phyloP scores from a whole-genome alignment of 2,329 filamentous ascomycete genomes.

The Didymella keratinophila region DNA sequence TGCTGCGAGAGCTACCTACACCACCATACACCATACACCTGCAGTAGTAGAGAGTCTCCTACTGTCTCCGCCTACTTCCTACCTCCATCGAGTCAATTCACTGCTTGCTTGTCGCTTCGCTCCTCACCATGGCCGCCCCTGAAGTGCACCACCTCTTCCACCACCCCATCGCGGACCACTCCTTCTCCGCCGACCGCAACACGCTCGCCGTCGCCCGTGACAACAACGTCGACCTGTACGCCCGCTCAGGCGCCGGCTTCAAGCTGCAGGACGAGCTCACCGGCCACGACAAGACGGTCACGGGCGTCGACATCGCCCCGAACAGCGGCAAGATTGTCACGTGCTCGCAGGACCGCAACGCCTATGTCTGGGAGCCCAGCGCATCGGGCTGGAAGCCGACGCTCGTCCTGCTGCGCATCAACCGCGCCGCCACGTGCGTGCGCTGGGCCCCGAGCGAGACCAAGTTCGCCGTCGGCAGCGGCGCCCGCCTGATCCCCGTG shows the following conservation, averaged over 20 bases:
- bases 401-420: constrained; percentile 94
- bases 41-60: constrained; percentile 1
- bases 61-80: neutral
- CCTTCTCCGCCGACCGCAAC: constrained; percentile 90
- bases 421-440: constrained; percentile 93
- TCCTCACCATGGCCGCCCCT: constrained; percentile 79
- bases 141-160: constrained; percentile 98
- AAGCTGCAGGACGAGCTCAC: constrained; percentile 90
- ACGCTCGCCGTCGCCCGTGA: constrained; percentile 92
- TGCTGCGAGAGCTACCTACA: neutral
- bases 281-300: constrained; percentile 96
- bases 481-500: constrained; percentile 91
- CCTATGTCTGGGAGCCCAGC: constrained; percentile 95
- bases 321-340: constrained; percentile 92
- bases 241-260: constrained; percentile 75
- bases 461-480: constrained; percentile 97
- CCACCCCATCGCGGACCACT: constrained; percentile 94
- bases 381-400: constrained; percentile 94
- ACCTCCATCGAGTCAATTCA: neutral
- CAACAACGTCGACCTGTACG: constrained; percentile 88
- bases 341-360: constrained; percentile 97
- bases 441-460: constrained; percentile 96
- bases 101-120: too few species aligned
- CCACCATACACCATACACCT: neutral
- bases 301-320: constrained; percentile 93